Conservation (phyloP, 306 rosid genomes). For the Delonix regia region DNA sequence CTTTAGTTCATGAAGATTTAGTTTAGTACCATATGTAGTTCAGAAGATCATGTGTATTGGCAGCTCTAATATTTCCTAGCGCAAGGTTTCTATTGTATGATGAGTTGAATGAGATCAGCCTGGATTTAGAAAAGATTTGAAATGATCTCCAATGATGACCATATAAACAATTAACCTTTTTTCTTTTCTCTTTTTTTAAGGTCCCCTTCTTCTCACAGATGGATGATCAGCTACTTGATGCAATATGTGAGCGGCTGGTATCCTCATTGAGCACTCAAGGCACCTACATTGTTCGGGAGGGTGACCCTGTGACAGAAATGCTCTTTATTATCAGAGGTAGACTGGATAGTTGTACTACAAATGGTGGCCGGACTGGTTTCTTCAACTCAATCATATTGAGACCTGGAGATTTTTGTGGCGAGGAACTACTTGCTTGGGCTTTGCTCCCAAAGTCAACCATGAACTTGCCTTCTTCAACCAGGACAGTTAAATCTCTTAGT, state of each 20-base stretch:
- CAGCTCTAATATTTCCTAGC: background rate
- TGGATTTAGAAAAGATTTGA: background rate
- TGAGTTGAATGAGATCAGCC: background rate
- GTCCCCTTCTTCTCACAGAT: conserved; percentile 97
- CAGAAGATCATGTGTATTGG: background rate
- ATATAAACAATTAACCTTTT: background rate
- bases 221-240: conserved; percentile 97
- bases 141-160: background rate
- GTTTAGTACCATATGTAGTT: background rate
- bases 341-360: conserved; percentile 90
- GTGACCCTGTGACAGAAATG: conserved; percentile 96
- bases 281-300: conserved; percentile 91
- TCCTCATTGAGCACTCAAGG: conserved; percentile 91
- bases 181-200: conserved; percentile 40
- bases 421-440: conserved; percentile 97
- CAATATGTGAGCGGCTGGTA: conserved; percentile 92
- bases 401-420: conserved; percentile 97
- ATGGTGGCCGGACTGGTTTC: conserved; percentile 95
- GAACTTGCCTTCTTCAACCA: conserved; percentile 90
- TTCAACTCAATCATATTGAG: conserved; percentile 85
- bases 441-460: conserved; percentile 81
- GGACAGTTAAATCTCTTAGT: conserved; percentile 71
- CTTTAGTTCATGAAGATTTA: conserved; percentile 1
- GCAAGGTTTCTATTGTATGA: background rate
- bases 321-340: conserved; percentile 88